Base-by-base conservation (phyloP, 441 rosid genomes). In the Bocquillonia castaneifolia region DNA sequence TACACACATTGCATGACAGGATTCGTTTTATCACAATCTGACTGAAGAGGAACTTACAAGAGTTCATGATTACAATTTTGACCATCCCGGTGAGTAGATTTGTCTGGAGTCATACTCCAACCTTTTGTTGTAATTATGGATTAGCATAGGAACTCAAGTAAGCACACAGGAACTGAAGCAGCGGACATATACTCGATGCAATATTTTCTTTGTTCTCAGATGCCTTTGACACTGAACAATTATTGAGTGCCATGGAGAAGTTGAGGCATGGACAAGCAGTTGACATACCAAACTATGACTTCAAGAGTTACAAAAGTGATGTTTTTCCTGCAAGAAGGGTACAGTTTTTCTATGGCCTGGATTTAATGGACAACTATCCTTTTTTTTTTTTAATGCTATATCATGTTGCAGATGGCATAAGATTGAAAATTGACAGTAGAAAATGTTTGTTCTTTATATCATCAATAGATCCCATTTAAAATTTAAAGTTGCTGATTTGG, bases 21-120 rank as follows among this genome's bases (percentile, higher is more conserved):
- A 95, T 86, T 92, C 99, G 14, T 95, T 95, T 85, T 95, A 95
- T 82, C 90, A 85, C 79, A 88, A 86, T 78, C 86, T 95, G 78
- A 82, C 86, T 18, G 92, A 88, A 75, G 92, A 88, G 77, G 99
- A 92, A 81, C 90, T 95, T 79, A 69, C 80, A 28, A 79, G 79
- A 74, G 98, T 95, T 73, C 88, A 88, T 74, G 99, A 95, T 69
- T 95, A 92, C 88, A 95, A 95, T 82, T 95, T 92, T 85, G 99
- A 95, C 79, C 99, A 92, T 85, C 99, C 98, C 57, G 98, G 99
- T 94, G 84, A 89, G 96, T 70, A 70, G 74, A 79, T 76, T 77
- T 79, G 64, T 57, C 32, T 53, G 40, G 50, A 31, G 32, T 65
- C 12, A 61, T 32, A 64, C 54, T 64, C 15, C 48, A 52, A 66